phyloP scores from a whole-genome alignment of 2,329 filamentous ascomycete genomes.

The Sporothrix variecibatus region DNA sequence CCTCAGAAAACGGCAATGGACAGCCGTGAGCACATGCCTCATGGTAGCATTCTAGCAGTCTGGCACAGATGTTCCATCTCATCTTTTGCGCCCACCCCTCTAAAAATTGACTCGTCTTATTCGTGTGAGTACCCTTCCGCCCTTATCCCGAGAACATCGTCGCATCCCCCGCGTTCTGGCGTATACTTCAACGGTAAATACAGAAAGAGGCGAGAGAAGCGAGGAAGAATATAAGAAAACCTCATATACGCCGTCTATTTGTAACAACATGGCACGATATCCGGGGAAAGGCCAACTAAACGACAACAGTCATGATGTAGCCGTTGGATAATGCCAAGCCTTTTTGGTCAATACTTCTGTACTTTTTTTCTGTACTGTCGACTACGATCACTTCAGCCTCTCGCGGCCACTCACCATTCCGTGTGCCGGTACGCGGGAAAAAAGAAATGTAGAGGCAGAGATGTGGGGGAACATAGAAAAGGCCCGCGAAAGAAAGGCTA shows the following conservation, averaged over 20 bases:
- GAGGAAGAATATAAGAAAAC: background rate
- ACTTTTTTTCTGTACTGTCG: background rate
- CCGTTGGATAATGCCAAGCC: conserved; percentile 3
- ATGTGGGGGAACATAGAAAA: background rate
- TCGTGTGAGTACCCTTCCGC: background rate
- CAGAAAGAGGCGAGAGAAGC: background rate
- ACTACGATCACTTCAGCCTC: conserved; percentile 10
- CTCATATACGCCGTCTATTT: background rate
- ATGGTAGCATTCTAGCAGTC: background rate
- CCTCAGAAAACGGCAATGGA: conserved; percentile 11
- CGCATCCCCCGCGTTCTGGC: background rate
- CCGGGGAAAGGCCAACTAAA: background rate
- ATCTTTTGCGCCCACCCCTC: background rate
- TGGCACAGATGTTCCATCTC: background rate
- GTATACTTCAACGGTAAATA: background rate
- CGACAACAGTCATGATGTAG: background rate
- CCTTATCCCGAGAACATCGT: background rate
- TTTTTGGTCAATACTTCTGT: background rate
- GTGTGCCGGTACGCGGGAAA: background rate
- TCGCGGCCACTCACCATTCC: background rate
- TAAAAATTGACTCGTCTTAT: background rate
- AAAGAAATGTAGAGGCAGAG: background rate
- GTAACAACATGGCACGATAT: background rate
- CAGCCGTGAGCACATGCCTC: background rate
- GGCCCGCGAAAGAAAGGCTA: background rate